Evolutionary conservation across 2,329 filamentous ascomycete species (phyloP).

Genomic region (Ophiostoma quercus): DNA sequence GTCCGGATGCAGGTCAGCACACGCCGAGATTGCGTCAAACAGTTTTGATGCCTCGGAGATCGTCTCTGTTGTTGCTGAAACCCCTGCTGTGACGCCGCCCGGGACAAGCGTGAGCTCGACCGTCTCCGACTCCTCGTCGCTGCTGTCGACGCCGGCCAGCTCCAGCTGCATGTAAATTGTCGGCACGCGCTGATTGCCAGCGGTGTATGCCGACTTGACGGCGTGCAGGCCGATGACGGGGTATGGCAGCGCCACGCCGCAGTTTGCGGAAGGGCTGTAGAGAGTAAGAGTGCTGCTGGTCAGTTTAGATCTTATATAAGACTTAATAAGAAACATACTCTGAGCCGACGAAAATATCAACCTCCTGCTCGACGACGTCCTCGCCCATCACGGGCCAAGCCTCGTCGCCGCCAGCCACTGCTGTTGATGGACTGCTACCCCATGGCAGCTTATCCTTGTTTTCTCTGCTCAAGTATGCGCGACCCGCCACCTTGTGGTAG

Average conservation of each 20-base stretch:
- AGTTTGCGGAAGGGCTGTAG: constrained; percentile 53
- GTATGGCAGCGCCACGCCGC: constrained; percentile 66
- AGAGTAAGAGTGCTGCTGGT: constrained; percentile 52
- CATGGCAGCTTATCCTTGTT: constrained; percentile 53
- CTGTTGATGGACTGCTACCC: constrained; percentile 39
- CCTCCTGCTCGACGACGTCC: constrained; percentile 41
- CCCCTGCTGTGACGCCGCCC: constrained; percentile 26
- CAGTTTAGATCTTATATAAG: not conserved
- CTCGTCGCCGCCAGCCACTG: constrained; percentile 34
- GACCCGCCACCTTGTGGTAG: constrained; percentile 52
- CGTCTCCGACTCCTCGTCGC: constrained; percentile 55
- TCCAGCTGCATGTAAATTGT: constrained; percentile 65
- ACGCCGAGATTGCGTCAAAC: constrained; percentile 66
- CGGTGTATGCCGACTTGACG: constrained; percentile 52
- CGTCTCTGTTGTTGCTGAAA: constrained; percentile 27
- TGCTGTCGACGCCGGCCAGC: constrained; percentile 51
- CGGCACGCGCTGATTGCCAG: constrained; percentile 37
- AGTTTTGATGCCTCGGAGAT: constrained; percentile 42
- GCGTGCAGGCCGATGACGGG: constrained; percentile 71
- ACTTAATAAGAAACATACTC: constrained; percentile 40
- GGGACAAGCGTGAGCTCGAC: constrained; percentile 65
- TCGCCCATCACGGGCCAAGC: constrained; percentile 32
- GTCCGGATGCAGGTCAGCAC: constrained; percentile 72
- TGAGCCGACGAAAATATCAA: constrained; percentile 56
- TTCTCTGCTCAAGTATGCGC: constrained; percentile 52